phyloP scores from a whole-genome alignment of 208 protist species.

The Leishmania tarentolae region DNA sequence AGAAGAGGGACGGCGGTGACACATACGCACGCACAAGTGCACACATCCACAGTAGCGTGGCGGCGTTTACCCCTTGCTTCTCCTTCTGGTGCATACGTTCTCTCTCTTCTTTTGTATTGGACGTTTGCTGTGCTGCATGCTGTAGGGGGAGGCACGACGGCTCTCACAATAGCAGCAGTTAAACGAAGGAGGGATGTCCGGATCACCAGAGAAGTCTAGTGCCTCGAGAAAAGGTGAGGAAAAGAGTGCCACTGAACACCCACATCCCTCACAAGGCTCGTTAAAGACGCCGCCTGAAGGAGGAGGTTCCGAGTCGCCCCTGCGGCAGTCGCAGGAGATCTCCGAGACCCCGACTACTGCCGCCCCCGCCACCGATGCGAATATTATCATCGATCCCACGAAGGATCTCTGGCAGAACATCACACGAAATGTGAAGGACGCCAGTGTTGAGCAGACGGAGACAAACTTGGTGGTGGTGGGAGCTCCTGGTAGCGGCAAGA shows the following conservation, averaged over 20 bases:
- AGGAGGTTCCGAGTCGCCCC: background rate
- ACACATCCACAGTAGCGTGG: background rate
- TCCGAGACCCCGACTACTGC: constrained; percentile 13
- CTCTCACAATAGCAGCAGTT: background rate
- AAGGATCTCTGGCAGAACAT: constrained; percentile 93
- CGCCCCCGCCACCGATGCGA: constrained; percentile 15
- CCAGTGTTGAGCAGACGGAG: constrained; percentile 58
- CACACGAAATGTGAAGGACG: constrained; percentile 71
- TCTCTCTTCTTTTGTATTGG: background rate
- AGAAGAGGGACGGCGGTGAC: background rate
- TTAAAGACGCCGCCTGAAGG: background rate
- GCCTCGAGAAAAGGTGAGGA: background rate
- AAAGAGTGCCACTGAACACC: background rate
- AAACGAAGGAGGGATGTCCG: background rate
- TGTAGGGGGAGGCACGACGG: background rate
- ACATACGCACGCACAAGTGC: background rate
- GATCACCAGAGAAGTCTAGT: background rate
- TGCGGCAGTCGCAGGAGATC: constrained; percentile 1
- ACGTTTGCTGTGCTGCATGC: background rate
- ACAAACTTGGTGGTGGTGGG: constrained; percentile 79
- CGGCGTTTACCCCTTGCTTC: background rate
- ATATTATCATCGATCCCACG: constrained; percentile 70
- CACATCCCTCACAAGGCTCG: no score
- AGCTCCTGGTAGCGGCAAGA: constrained; percentile 76
- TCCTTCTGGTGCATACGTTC: background rate